These are phyloP conservation scores for Aspergillus ochraceus DNA, from an alignment of 2,329 filamentous ascomycete genomes.

Conservation along the genomic window DNA sequence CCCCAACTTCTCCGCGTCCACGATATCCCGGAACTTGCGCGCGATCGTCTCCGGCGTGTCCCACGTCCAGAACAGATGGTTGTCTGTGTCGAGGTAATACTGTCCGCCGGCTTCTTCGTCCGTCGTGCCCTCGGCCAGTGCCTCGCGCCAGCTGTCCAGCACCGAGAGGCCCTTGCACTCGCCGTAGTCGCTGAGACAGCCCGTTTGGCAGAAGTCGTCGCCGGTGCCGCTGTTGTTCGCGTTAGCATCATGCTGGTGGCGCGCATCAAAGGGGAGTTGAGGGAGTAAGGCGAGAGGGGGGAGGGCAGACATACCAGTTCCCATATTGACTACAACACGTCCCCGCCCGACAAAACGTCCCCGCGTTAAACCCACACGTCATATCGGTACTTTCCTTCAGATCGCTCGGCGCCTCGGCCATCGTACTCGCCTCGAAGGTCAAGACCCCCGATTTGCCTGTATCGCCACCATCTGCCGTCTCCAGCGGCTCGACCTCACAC, in stretches of 20 bases:
- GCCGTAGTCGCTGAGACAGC: slow-evolving; percentile 42
- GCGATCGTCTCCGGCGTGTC: slow-evolving; percentile 63
- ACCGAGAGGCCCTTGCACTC: slow-evolving; percentile 51
- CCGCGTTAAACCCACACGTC: slow-evolving; percentile 33
- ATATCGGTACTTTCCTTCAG: slow-evolving; percentile 29
- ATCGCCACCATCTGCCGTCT: slow-evolving; percentile 62
- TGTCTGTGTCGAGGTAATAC: slow-evolving; percentile 65
- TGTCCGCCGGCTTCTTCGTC: slow-evolving; percentile 62
- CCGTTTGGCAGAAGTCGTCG: slow-evolving; percentile 31
- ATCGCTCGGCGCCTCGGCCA: slow-evolving; percentile 23
- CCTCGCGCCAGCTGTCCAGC: slow-evolving; percentile 57
- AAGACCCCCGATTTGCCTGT: slow-evolving; percentile 52
- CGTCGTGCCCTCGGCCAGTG: slow-evolving; percentile 53
- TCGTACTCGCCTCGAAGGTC: slow-evolving; percentile 48
- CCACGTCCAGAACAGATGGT: slow-evolving; percentile 71
- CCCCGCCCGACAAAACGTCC: slow-evolving; percentile 30
- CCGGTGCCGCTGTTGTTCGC: slow-evolving; percentile 29
- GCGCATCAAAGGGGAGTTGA: neutral
- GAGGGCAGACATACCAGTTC: slow-evolving; percentile 29
- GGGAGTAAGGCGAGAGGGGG: neutral
- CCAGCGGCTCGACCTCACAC: slow-evolving; percentile 60
- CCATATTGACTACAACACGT: slow-evolving; percentile 39
- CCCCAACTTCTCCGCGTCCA: slow-evolving; percentile 58
- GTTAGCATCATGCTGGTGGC: slow-evolving; percentile 3
- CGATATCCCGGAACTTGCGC: slow-evolving; percentile 62